Evolutionary conservation across 2,329 filamentous ascomycete genomes (phyloP), one percentile per base, ranked within the genome.

Genomic region (Pestalotiopsis fici): DNA sequence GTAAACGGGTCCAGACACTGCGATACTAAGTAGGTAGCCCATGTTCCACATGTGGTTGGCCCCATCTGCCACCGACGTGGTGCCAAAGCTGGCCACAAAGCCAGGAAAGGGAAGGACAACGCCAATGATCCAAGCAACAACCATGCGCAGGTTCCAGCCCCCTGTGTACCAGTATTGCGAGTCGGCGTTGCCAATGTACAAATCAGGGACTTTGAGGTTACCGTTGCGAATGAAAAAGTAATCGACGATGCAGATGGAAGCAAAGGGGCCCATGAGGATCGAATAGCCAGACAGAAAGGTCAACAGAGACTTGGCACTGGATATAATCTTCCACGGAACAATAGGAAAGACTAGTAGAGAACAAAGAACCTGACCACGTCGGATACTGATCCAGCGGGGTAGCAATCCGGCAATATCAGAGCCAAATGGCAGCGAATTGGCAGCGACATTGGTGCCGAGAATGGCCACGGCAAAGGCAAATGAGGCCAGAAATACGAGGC

Each of bases 321-420:
- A 75, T 60, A 83, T 75, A 2, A 85, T 75, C 50, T 81, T 75
- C 82, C 82, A 84, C 1, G 82, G 82, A 13, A 80, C 76, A 5
- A 81, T 72, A 0, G 76, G 71, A 4, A 77, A 72, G 5, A 76
- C 76, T 6, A 83, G 70, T 1, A 83, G 59, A 9, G 75, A 75
- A 66, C 81, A 82, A 6, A 83, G 69, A 3, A 83, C 69, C 69
- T 82, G 80, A 15, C 82, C 82, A n/a, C 82, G 73, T 5, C 76
- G 73, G 66, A 84, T 83, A 12, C 76, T 83, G 64, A 84, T 74
- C 68, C 79, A 83, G 39, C 73, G 74, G 0, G 82, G 82, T 15
- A 82, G 76, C 0, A 83, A 73, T 9, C 79, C 80, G 0, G 77
- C 80, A 68, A 83, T 74, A 65, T 84, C 82, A 23, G 76, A 74